Base-by-base conservation (phyloP, 1,284 basidiomycete genomes). In the Trametes polyzona region DNA sequence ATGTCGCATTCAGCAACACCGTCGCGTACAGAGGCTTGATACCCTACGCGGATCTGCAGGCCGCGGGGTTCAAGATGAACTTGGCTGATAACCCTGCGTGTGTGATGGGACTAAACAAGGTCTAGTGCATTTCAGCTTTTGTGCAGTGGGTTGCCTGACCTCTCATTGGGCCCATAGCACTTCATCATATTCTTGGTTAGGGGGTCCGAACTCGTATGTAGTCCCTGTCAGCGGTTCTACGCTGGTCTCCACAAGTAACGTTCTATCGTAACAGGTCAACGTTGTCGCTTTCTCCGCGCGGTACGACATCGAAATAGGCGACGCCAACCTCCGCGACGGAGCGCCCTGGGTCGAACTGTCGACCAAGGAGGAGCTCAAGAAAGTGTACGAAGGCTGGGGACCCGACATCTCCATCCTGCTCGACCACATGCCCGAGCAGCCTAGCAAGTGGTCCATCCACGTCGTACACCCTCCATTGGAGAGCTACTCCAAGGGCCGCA, bases 371-470 rank as follows among this genome's bases (percentile, higher is more conserved):
- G 82, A 83, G 52, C 65, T 87, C 23, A 60, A 82, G 35, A 67
- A 73, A 16, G 71, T 74, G 26, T 87, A 75, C 61, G 64, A 66
- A 7, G 84, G 75, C 6, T 85, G 81, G 76, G 83, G 82, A 1
- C 66, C 69, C 5, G 80, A 86, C 43, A 76, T 75, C 2, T 64
- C 62, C 37, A 71, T 68, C 5, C 73, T 87, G 8, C 64, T 84
- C 1, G 69, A 73, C 14, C 78, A 79, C 61, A 73, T 85, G 61
- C 61, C 61, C 48, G 74, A 78, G 44, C 74, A 74, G 32, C 78
- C 82, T 1, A 81, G 72, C 58, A 83, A 80, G 66, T 88, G 85
- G 86, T 78, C 75, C 3, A 78, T 88, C 35, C 84, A 86, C 58
- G 74, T 77, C 19, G 57, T 86, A 3, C 65, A 78, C 53, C 82